phyloP scores from a whole-genome alignment of 139 green algal genomes.

The Ettlia oleoabundans region DNA sequence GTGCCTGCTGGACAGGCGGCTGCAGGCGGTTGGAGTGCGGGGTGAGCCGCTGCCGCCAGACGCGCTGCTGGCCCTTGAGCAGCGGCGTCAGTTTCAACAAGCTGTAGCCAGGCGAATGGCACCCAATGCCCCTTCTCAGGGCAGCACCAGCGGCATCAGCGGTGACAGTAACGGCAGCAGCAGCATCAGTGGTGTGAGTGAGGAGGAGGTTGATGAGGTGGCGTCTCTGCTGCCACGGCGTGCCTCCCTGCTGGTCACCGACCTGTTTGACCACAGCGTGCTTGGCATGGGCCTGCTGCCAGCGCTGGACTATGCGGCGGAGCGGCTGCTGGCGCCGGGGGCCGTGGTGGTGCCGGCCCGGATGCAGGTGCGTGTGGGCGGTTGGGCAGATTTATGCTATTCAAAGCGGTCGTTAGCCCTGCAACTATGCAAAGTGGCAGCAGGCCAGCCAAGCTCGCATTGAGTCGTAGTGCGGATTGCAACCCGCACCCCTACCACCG shows the following conservation, averaged over 20 bases:
- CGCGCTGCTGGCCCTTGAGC: not conserved
- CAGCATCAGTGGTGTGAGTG: not conserved
- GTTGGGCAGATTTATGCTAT: too few relatives aligned
- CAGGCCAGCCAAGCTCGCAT: too few relatives aligned
- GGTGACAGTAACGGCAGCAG: too few relatives aligned
- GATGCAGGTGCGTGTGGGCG: slow-evolving; percentile 35
- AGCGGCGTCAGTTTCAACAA: too few relatives aligned
- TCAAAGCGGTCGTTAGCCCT: too few relatives aligned
- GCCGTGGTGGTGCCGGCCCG: slow-evolving; percentile 45
- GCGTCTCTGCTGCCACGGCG: slow-evolving; percentile 27
- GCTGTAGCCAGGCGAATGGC: too few relatives aligned
- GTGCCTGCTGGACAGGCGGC: slow-evolving; percentile 13
- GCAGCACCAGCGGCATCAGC: too few relatives aligned
- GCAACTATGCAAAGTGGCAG: too few relatives aligned
- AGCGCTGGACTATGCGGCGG: slow-evolving; percentile 56
- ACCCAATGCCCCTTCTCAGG: too few relatives aligned
- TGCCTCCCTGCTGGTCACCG: slow-evolving; percentile 67
- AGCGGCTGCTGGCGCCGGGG: slow-evolving; percentile 46
- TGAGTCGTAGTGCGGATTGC: too few relatives aligned
- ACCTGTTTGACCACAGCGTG: slow-evolving; percentile 69
- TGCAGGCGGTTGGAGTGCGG: slow-evolving; percentile 22
- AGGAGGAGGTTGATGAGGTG: not conserved
- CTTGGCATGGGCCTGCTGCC: slow-evolving; percentile 59
- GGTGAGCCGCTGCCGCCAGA: slow-evolving; percentile 21
- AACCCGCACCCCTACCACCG: too few relatives aligned